These are phyloP conservation scores for Pseudogymnoascus sp. DNA, from an alignment of 2,329 filamentous ascomycete genomes.

Conservation along the genomic window DNA sequence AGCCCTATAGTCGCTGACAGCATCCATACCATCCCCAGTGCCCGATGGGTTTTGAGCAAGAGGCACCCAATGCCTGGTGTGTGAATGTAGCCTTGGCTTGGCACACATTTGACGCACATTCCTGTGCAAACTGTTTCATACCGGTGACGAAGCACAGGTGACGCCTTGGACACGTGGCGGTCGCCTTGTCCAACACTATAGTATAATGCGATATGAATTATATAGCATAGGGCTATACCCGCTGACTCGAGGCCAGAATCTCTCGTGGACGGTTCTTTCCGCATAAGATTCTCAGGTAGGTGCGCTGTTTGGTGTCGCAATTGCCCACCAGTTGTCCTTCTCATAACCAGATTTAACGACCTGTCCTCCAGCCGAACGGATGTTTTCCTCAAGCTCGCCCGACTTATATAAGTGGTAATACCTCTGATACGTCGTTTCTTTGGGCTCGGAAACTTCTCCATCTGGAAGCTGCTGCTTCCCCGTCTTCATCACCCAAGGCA, in stretches of 20 bases:
- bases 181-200: slow-evolving; percentile 2
- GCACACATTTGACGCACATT: background rate
- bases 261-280: background rate
- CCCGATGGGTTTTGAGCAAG: background rate
- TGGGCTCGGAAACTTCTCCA: slow-evolving; percentile 23
- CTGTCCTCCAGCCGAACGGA: slow-evolving; percentile 64
- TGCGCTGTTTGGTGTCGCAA: slow-evolving; percentile 33
- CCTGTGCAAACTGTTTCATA: slow-evolving; percentile 7
- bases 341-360: slow-evolving; percentile 84
- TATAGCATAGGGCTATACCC: slow-evolving; percentile 1
- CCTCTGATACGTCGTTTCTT: slow-evolving; percentile 57
- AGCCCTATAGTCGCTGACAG: background rate
- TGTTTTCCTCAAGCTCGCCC: slow-evolving; percentile 79
- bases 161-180: slow-evolving; percentile 3
- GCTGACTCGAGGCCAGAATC: background rate
- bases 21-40: background rate
- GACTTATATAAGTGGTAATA: slow-evolving; percentile 92
- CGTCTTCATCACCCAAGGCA: slow-evolving; percentile 75
- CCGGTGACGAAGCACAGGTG: background rate
- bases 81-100: background rate
- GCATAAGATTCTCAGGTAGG: background rate
- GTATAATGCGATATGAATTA: background rate
- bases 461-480: slow-evolving; percentile 30
- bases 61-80: background rate
- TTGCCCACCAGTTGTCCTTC: slow-evolving; percentile 97